Conservation (phyloP, 78 protist genomes). For the Goniomonas avonlea region DNA sequence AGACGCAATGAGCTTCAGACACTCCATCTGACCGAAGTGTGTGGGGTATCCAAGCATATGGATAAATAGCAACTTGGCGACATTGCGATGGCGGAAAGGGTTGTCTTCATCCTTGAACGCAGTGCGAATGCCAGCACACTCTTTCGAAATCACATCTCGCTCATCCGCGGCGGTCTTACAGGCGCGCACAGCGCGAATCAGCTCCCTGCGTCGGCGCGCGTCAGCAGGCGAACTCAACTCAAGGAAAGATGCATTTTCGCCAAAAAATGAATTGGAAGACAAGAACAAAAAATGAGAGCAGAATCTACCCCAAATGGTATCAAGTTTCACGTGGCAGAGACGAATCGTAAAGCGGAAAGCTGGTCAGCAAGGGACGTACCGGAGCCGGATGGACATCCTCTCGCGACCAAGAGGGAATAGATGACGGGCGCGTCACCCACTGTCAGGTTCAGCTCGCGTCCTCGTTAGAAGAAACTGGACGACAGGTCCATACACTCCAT, state of each 20-base stretch:
- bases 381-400: not conserved
- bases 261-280: not conserved
- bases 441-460: no score
- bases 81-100: conserved; percentile 75
- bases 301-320: no score
- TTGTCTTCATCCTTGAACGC: conserved; percentile 66
- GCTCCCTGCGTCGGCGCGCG: conserved; percentile 47
- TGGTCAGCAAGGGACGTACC: not conserved
- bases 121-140: conserved; percentile 85
- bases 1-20: conserved; percentile 82
- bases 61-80: conserved; percentile 92
- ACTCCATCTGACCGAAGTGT: conserved; percentile 92
- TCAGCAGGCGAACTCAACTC: not conserved
- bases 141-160: conserved; percentile 80
- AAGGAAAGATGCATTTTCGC: not conserved
- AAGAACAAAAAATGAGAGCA: not conserved
- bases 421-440: no score
- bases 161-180: conserved; percentile 92
- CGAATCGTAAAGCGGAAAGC: not conserved
- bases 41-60: conserved; percentile 94
- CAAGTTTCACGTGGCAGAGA: no score
- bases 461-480: no score
- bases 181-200: conserved; percentile 79
- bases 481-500: no score
- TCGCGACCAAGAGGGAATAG: not conserved